phyloP scores from a whole-genome alignment of 139 green algal genomes.

The Chloropicon primus region DNA sequence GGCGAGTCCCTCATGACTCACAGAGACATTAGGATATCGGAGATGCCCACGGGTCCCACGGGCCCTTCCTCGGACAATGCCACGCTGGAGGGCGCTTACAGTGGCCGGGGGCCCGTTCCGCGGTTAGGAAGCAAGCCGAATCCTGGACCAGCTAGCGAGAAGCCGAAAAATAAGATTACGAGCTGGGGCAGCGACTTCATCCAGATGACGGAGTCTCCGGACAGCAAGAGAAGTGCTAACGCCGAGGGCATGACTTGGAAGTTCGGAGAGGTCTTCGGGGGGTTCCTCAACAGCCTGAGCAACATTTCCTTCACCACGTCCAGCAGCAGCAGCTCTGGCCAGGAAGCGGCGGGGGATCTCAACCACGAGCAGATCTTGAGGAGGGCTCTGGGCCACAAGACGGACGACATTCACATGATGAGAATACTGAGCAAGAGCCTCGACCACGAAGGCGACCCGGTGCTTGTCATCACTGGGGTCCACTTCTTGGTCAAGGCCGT shows the following conservation, averaged over 20 bases:
- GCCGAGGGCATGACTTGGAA: background rate
- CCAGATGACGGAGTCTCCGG: background rate
- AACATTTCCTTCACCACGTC: background rate
- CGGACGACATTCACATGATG: background rate
- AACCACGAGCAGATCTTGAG: background rate
- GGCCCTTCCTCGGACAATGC: background rate
- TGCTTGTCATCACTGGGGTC: background rate
- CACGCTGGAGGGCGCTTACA: too few relatives aligned
- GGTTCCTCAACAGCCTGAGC: background rate
- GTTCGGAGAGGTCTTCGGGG: background rate
- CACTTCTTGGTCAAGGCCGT: background rate
- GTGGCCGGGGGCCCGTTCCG: too few relatives aligned
- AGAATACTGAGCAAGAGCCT: background rate
- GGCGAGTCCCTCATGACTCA: constrained; percentile 2
- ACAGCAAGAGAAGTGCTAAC: background rate
- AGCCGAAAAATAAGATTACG: background rate
- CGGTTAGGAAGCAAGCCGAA: too few relatives aligned
- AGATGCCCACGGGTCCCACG: background rate
- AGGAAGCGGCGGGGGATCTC: background rate
- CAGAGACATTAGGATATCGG: background rate
- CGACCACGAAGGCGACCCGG: background rate
- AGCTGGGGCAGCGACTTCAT: background rate
- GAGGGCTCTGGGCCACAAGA: background rate
- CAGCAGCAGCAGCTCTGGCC: background rate
- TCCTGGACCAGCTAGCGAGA: background rate